Evolutionary conservation across 352 stramenopile genomes (phyloP).

Genomic region (Globisporangium emineosum): DNA sequence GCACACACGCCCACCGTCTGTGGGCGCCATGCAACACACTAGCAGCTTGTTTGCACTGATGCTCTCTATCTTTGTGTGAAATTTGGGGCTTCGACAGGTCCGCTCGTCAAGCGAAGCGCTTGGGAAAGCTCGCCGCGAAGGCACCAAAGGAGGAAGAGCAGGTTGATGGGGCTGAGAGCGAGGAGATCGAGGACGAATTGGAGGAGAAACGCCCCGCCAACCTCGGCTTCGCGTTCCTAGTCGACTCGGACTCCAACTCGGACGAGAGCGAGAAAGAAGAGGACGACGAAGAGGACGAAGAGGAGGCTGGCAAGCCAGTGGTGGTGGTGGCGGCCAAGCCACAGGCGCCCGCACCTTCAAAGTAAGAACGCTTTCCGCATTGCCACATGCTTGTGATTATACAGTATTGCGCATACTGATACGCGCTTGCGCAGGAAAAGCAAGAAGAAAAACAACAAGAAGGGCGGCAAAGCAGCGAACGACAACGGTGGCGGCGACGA

Average conservation of each 20-base stretch:
- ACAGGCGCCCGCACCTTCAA: slow-evolving; percentile 5
- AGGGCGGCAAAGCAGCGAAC: slow-evolving; percentile 18
- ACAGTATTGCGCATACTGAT: background rate
- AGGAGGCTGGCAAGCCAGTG: slow-evolving; percentile 14
- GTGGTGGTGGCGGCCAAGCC: slow-evolving; percentile 13
- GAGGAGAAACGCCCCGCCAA: slow-evolving; percentile 54
- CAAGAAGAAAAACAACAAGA: slow-evolving; percentile 46
- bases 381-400: background rate
- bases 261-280: slow-evolving; percentile 25
- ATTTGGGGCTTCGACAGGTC: slow-evolving; percentile 40
- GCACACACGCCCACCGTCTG: background rate
- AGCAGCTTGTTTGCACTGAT: no score
- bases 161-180: slow-evolving; percentile 15
- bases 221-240: slow-evolving; percentile 70
- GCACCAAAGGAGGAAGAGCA: slow-evolving; percentile 28
- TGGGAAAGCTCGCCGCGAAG: slow-evolving; percentile 47
- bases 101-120: slow-evolving; percentile 70
- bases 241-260: slow-evolving; percentile 68
- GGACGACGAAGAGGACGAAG: slow-evolving; percentile 22
- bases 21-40: background rate
- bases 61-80: no score
- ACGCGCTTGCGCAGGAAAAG: slow-evolving; percentile 3
- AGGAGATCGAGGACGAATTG: slow-evolving; percentile 36
- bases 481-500: slow-evolving; percentile 25
- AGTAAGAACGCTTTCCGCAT: slow-evolving; percentile 12